These are phyloP conservation scores for Drechslerella dactyloides DNA, from an alignment of 2,329 filamentous ascomycete genomes.

Conservation along the genomic window DNA sequence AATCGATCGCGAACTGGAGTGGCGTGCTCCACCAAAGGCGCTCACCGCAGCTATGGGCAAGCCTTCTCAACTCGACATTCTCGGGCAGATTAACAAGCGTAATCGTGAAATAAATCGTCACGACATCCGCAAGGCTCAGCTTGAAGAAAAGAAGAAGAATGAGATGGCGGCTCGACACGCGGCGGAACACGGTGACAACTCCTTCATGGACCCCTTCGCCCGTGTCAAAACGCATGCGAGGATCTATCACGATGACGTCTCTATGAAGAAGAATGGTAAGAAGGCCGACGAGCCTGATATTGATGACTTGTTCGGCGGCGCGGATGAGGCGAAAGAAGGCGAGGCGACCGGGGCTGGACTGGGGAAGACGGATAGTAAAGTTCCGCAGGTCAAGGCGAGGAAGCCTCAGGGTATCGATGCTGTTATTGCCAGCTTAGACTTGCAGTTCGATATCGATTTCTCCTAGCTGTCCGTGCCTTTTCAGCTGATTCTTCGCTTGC, in stretches of 20 bases:
- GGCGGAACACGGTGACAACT: conserved; percentile 66
- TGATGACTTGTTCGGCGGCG: conserved; percentile 57
- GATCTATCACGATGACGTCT: conserved; percentile 66
- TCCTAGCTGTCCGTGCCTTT: not conserved
- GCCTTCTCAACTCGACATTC: conserved; percentile 74
- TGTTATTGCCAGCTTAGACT: conserved; percentile 60
- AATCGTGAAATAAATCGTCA: conserved; percentile 87
- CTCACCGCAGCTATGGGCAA: conserved; percentile 60
- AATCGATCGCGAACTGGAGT: conserved; percentile 68
- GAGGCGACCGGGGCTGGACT: conserved; percentile 52
- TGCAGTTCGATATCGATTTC: conserved; percentile 49
- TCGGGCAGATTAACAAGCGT: conserved; percentile 80
- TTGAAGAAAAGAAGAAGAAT: conserved; percentile 75
- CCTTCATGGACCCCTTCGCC: conserved; percentile 62
- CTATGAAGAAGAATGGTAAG: conserved; percentile 38
- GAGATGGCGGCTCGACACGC: conserved; percentile 71
- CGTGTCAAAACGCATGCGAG: conserved; percentile 72
- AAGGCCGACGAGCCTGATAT: conserved; percentile 61
- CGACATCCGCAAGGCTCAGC: conserved; percentile 85
- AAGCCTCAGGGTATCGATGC: conserved; percentile 65
- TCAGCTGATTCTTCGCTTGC: not conserved
- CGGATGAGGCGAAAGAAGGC: conserved; percentile 61
- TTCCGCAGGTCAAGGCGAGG: conserved; percentile 59
- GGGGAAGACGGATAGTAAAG: conserved; percentile 63
- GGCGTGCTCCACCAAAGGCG: conserved; percentile 62